A percentile compares a stretch with the other conserved stretches of the same genome.
phyloP scores from a whole-genome alignment of 2,329 filamentous ascomycete genomes.

The Mycosphaerelloides madeirae region DNA sequence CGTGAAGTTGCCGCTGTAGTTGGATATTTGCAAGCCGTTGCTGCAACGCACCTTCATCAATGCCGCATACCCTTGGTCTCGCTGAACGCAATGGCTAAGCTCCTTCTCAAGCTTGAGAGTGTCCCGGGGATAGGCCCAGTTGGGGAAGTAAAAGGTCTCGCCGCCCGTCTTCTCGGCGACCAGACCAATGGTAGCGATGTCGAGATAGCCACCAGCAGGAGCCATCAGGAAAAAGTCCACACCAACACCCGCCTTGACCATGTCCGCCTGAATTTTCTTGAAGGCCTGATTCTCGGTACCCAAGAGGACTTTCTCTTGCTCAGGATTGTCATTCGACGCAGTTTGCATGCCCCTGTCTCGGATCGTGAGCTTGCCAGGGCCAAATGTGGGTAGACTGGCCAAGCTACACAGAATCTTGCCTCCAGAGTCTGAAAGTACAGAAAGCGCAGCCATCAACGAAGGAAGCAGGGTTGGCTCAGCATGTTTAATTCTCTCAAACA shows the following conservation, averaged over 20 bases:
- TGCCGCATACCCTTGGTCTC: conserved; percentile 91
- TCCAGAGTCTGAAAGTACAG: conserved; percentile 79
- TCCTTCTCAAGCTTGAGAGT: conserved; percentile 77
- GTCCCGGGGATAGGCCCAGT: conserved; percentile 85
- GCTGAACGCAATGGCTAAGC: conserved; percentile 76
- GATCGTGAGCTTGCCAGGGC: conserved; percentile 77
- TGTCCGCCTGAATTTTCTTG: conserved; percentile 79
- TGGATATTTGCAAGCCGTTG: conserved; percentile 85
- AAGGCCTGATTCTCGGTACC: conserved; percentile 84
- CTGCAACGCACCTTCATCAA: conserved; percentile 98
- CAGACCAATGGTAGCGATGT: conserved; percentile 87
- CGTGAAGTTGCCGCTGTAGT: conserved; percentile 95
- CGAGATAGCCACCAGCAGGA: conserved; percentile 83
- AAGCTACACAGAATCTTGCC: conserved; percentile 89
- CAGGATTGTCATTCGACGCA: conserved; percentile 71
- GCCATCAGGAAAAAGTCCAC: conserved; percentile 93
- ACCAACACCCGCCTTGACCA: conserved; percentile 81
- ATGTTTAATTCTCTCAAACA: conserved; percentile 85
- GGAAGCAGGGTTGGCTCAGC: conserved; percentile 85
- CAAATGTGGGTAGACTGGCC: conserved; percentile 83
- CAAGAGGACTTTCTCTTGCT: conserved; percentile 87
- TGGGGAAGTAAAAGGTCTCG: conserved; percentile 94
- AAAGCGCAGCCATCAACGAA: conserved; percentile 73
- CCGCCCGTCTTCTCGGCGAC: conserved; percentile 85
- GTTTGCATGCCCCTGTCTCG: conserved; percentile 84